phyloP scores from a whole-genome alignment of 2,329 filamentous ascomycete species.

The Aspergillus sp. region DNA sequence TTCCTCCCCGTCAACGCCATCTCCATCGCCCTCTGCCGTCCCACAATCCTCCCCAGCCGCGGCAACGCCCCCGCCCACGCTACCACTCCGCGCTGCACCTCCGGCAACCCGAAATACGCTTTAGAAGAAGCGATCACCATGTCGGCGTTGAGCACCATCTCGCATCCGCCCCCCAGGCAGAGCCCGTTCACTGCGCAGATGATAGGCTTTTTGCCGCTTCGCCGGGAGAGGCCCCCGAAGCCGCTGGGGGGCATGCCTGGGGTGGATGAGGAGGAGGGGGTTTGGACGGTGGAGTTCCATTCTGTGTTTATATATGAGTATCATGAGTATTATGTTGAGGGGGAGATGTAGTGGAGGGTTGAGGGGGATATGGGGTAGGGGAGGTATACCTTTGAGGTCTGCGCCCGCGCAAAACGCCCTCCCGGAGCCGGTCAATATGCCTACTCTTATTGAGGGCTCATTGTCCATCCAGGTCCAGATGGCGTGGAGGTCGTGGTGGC shows the following conservation, averaged over 20 bases:
- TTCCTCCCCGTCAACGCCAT: constrained; percentile 68
- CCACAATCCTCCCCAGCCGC: constrained; percentile 65
- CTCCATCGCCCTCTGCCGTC: constrained; percentile 69
- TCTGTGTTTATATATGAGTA: constrained; percentile 24
- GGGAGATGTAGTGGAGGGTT: not conserved
- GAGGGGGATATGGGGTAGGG: not conserved
- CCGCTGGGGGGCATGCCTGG: constrained; percentile 33
- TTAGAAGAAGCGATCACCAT: constrained; percentile 58
- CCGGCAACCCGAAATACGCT: constrained; percentile 69
- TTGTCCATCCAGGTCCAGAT: constrained; percentile 51
- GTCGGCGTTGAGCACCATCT: constrained; percentile 74
- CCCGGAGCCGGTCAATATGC: constrained; percentile 45
- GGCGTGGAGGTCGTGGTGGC: constrained; percentile 45
- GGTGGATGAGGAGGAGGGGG: not conserved
- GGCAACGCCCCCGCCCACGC: constrained; percentile 72
- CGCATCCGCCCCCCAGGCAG: constrained; percentile 73
- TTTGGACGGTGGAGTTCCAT: constrained; percentile 33
- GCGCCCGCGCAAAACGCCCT: constrained; percentile 50
- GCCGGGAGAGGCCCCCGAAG: constrained; percentile 48
- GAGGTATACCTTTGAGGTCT: constrained; percentile 44
- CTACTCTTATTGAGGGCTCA: constrained; percentile 44
- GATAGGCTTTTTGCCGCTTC: constrained; percentile 65
- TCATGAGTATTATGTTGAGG: not conserved
- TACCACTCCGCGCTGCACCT: constrained; percentile 70
- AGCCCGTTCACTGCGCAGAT: constrained; percentile 75